Evolutionary conservation across 345 rosid species (phyloP).

Genomic region (Chamaenerion angustifolium): DNA sequence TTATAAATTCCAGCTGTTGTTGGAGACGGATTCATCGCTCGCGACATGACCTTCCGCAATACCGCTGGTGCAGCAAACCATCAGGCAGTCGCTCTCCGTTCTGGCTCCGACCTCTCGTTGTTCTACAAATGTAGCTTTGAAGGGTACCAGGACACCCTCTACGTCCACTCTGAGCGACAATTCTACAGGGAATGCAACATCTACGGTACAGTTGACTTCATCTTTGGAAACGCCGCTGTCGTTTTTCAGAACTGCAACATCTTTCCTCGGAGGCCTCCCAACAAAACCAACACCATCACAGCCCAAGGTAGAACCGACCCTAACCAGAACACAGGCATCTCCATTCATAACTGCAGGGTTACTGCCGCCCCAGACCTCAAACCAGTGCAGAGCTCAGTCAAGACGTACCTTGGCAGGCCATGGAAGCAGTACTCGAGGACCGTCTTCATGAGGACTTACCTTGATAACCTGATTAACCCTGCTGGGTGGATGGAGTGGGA

Average conservation of each 20-base stretch:
- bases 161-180: constrained; percentile 40
- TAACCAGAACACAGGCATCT: constrained; percentile 45
- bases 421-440: constrained; percentile 36
- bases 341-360: constrained; percentile 36
- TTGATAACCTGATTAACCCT: constrained; percentile 30
- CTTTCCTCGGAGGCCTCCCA: constrained; percentile 24
- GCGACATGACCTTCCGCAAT: constrained; percentile 38
- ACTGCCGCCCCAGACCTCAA: constrained; percentile 27
- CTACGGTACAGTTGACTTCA: constrained; percentile 47
- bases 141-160: constrained; percentile 52
- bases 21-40: constrained; percentile 41
- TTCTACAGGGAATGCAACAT: constrained; percentile 47
- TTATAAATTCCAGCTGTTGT: constrained; percentile 18
- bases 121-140: constrained; percentile 44
- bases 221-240: constrained; percentile 43
- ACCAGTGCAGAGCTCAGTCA: constrained; percentile 29
- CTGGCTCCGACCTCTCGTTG: constrained; percentile 30
- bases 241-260: constrained; percentile 41
- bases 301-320: constrained; percentile 42
- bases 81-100: constrained; percentile 44
- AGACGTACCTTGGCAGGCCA: constrained; percentile 33
- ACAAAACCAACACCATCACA: constrained; percentile 25
- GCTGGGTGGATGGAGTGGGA: constrained; percentile 45
- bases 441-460: constrained; percentile 23
- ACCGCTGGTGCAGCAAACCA: constrained; percentile 32